Evolutionary conservation across 2,329 filamentous ascomycete genomes (phyloP), one percentile per base, ranked within the genome.

Genomic region (Xylariaceae sp.): DNA sequence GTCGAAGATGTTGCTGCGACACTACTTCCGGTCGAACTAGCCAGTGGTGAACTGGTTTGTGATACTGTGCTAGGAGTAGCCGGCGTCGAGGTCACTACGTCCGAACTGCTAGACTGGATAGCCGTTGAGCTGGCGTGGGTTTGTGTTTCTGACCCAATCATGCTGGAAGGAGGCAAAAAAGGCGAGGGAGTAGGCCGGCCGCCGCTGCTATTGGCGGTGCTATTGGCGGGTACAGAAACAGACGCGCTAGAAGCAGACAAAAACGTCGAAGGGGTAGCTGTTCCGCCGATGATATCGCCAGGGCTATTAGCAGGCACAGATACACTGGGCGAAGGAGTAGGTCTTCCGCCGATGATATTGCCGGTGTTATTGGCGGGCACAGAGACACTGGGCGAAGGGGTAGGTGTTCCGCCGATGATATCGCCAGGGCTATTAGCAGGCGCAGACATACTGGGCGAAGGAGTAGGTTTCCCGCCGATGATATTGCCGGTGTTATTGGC

Each of bases 101-200:
- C 45, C 7, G 53, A 47, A 41, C 21, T 56, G 26, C 42, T 50
- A 22, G 5, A 7, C 2, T 44, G 50, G 19, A 5, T 51, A 29
- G 36, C 8, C 15, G 39, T 47, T 10, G 50, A 40, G 42, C 19
- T 50, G 5, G 18, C 26, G n/a, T 18, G 8, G n/a, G 41, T 9
- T 26, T 15, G 32, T 39, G 45, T 56, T 18, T 19, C 47, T 9
- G 53, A 49, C 6, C 19, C 44, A 42, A 15, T 13, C 10, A 12
- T 8, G 16, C 43, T 50, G 4, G 57, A 54, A 39, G 49, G 13
- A 26, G 55, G 36, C 13, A 51, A 19, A 40, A 55, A 53, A 1
- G 55, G 49, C 18, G 55, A 37, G 9, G 49, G 40, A 16, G 26
- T 51, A 13, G 21, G 47, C 12, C 12, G 15, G 8, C 16, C 30